Evolutionary conservation across 768 basidiomycete genomes (phyloP).

Genomic region (Russula brevipes): DNA sequence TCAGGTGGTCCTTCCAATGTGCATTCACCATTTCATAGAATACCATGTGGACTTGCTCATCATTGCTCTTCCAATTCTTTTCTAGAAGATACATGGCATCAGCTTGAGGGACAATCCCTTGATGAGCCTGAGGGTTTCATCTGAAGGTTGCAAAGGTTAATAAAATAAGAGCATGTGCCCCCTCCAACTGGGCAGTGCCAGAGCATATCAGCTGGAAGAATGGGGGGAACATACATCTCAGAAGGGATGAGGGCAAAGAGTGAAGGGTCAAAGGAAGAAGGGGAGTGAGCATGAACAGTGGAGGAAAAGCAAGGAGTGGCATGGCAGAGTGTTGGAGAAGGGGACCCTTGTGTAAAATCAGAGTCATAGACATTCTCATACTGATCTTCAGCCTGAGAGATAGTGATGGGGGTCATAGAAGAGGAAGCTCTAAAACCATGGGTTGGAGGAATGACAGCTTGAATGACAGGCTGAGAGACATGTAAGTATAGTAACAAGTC

Average conservation of each 20-base stretch:
- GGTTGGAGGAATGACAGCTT: neutral
- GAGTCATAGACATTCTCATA: conserved; percentile 40
- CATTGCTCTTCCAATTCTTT: conserved; percentile 11
- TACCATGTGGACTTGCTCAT: conserved; percentile 14
- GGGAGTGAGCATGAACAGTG: neutral
- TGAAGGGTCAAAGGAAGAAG: conserved; percentile 21
- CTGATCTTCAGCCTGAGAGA: neutral
- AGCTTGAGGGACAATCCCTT: neutral
- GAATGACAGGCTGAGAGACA: neutral
- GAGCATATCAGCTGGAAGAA: conserved; percentile 39
- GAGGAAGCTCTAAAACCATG: neutral
- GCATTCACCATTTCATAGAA: conserved; percentile 27
- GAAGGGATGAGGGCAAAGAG: conserved; percentile 35
- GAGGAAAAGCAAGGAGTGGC: conserved; percentile 26
- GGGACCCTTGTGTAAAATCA: conserved; percentile 54
- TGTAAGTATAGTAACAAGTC: neutral
- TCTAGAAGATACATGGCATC: neutral
- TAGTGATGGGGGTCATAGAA: neutral
- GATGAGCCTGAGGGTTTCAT: conserved; percentile 32
- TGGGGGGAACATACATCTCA: conserved; percentile 36
- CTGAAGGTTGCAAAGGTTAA: conserved; percentile 44
- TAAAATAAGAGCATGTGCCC: conserved; percentile 37
- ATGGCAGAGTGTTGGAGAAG: conserved; percentile 40
- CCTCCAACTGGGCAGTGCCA: conserved; percentile 48
- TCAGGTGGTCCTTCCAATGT: conserved; percentile 27